Evolutionary conservation across 805 yeast species (phyloP).

Genomic region (Starmerella vaccinii): DNA sequence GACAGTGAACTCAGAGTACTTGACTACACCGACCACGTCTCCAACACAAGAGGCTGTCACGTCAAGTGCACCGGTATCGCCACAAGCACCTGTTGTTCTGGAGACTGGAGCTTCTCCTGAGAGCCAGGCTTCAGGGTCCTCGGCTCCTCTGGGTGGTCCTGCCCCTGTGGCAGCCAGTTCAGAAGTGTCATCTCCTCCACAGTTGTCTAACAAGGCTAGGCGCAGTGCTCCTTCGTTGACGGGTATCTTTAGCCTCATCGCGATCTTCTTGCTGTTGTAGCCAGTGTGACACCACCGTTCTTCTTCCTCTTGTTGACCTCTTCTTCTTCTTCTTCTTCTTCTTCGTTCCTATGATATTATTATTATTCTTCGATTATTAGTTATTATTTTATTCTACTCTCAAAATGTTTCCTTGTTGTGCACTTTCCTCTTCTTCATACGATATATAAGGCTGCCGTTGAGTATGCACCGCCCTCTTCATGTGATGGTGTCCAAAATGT

Average conservation of each 20-base stretch:
- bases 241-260: not conserved
- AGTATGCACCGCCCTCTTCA: too few species aligned
- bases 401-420: not conserved
- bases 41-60: not conserved
- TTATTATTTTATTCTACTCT: not conserved
- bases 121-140: not conserved
- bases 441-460: too few species aligned
- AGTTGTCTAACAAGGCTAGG: not conserved
- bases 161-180: not conserved
- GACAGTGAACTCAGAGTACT: constrained; percentile 8
- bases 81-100: not conserved
- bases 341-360: not conserved
- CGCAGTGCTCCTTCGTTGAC: not conserved
- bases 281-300: too few species aligned
- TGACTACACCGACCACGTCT: not conserved
- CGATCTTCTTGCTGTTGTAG: not conserved
- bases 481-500: too few species aligned
- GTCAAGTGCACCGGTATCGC: not conserved
- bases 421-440: too few species aligned
- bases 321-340: not conserved
- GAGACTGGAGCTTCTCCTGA: not conserved
- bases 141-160: too few species aligned
- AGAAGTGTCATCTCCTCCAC: not conserved
- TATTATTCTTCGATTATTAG: too few species aligned
- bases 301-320: not conserved